These are phyloP conservation scores for Fraxinus dipetala DNA, from an alignment of 305 asterid species.

Conservation along the genomic window DNA sequence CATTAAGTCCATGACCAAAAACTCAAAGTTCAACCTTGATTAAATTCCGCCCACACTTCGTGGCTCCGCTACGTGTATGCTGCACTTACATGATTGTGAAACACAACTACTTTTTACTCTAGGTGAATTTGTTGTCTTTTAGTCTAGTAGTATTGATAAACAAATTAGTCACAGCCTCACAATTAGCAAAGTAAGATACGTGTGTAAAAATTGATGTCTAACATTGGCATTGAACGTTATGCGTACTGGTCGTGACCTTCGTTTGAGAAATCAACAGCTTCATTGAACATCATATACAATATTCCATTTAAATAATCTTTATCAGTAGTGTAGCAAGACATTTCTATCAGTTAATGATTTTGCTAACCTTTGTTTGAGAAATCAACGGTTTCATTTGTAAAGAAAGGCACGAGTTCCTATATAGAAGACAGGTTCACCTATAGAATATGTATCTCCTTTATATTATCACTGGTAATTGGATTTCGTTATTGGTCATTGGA, in stretches of 20 bases:
- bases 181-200: background rate
- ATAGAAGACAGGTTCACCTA: background rate
- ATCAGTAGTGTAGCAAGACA: background rate
- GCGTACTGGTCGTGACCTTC: background rate
- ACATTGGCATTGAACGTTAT: background rate
- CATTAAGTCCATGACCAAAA: too few species aligned
- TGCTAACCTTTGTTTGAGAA: background rate
- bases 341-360: background rate
- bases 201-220: background rate
- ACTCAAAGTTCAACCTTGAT: too few species aligned
- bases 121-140: background rate
- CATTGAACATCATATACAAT: background rate
- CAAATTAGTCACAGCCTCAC: background rate
- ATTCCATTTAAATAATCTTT: background rate
- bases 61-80: too few species aligned
- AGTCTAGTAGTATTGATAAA: background rate
- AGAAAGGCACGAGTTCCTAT: background rate
- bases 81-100: too few species aligned
- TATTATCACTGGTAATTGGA: background rate
- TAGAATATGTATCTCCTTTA: background rate
- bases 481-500: background rate
- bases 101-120: background rate
- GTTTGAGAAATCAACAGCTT: too few species aligned
- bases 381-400: background rate
- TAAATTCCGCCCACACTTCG: too few species aligned